A percentile compares a stretch with the other conserved stretches of the same genome.
phyloP scores from a whole-genome alignment of 2,329 filamentous ascomycete species.

The Botrytis sinoallii region DNA sequence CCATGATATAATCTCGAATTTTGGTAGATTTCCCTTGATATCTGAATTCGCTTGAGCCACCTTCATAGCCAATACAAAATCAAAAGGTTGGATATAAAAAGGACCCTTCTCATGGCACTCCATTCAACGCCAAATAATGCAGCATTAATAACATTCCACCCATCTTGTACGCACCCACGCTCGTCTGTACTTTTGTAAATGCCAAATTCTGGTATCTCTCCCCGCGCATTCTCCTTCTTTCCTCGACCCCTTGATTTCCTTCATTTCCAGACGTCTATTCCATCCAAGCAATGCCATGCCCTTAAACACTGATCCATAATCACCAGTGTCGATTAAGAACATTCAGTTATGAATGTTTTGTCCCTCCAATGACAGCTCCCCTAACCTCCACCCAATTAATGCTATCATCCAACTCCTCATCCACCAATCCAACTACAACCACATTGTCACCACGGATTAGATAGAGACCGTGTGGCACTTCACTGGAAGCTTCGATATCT shows the following conservation, averaged over 20 bases:
- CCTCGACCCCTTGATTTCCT: background rate
- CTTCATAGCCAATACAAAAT: background rate
- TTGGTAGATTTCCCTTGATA: background rate
- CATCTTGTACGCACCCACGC: background rate
- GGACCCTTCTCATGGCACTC: slow-evolving; percentile 1
- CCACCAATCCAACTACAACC: slow-evolving; percentile 81
- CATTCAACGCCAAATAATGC: slow-evolving; percentile 18
- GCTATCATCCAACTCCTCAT: slow-evolving; percentile 81
- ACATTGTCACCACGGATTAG: slow-evolving; percentile 94
- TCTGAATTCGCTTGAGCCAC: background rate
- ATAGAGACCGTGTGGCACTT: slow-evolving; percentile 83
- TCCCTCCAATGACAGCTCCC: slow-evolving; percentile 76
- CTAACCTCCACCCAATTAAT: slow-evolving; percentile 94
- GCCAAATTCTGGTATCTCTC: slow-evolving; percentile 15
- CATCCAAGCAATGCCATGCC: background rate
- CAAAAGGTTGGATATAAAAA: slow-evolving; percentile 4
- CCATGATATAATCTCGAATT: slow-evolving; percentile 1
- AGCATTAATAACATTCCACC: background rate
- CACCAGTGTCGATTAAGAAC: background rate
- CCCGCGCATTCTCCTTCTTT: background rate
- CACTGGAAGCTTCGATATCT: slow-evolving; percentile 74
- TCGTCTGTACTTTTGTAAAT: background rate
- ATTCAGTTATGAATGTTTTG: slow-evolving; percentile 63
- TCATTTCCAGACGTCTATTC: background rate
- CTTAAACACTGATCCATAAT: background rate